phyloP scores from a whole-genome alignment of 371 early-diverging fungal genomes.

The Haplosporangium sp. region DNA sequence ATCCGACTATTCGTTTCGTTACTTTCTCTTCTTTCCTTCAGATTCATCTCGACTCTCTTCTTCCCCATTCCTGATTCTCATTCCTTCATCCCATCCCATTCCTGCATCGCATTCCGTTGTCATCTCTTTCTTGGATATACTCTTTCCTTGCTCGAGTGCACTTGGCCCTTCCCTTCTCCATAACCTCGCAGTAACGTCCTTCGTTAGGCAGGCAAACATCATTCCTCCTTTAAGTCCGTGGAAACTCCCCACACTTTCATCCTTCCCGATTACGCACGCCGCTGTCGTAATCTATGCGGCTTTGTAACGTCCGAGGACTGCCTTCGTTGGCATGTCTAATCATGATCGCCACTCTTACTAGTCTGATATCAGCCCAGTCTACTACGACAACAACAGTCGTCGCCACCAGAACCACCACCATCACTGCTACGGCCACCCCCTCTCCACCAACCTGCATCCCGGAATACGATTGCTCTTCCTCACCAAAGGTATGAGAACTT shows the following conservation, averaged over 20 bases:
- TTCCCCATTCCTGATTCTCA: too few species aligned
- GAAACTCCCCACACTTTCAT: neutral
- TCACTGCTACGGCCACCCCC: slow-evolving; percentile 11
- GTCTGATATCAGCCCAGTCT: neutral
- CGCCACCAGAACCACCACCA: slow-evolving; percentile 8
- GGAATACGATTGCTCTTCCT: slow-evolving; percentile 40
- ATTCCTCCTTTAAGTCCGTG: neutral
- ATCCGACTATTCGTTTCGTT: too few species aligned
- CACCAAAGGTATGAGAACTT: slow-evolving; percentile 28
- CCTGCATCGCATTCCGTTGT: too few species aligned
- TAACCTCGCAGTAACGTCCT: too few species aligned
- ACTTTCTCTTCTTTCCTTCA: too few species aligned
- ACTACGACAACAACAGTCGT: neutral
- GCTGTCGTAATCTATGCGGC: neutral
- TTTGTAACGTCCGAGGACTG: neutral
- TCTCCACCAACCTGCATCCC: slow-evolving; percentile 25
- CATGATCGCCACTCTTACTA: neutral
- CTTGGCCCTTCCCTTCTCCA: too few species aligned
- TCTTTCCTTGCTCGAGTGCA: too few species aligned
- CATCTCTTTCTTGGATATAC: too few species aligned
- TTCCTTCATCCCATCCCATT: too few species aligned
- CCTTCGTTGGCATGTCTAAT: slow-evolving; percentile 1
- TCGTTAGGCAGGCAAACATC: too few species aligned
- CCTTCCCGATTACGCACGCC: neutral
- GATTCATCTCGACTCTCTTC: too few species aligned